These are phyloP conservation scores for Pelargonium exstipulatum DNA, from an alignment of 441 rosid genomes.

Conservation along the genomic window DNA sequence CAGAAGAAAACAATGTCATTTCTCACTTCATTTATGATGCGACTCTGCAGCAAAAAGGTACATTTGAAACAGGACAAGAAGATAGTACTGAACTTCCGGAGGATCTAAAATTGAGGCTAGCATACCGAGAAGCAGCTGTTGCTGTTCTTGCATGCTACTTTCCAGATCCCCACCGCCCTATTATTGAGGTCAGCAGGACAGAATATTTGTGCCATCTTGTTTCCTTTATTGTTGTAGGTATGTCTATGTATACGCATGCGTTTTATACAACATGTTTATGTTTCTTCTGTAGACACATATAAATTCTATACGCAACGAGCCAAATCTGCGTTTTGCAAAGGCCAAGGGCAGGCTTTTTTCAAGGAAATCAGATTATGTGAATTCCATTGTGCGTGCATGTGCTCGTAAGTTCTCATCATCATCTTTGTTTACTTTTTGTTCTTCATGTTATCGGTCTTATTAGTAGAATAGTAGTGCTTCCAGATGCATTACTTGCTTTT, in stretches of 20 bases:
- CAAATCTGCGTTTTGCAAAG: conserved; percentile 62
- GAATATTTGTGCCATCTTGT: conserved; percentile 9
- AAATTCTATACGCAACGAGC: conserved; percentile 64
- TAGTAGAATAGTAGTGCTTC: no score
- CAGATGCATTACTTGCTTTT: no score
- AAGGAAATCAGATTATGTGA: conserved; percentile 74
- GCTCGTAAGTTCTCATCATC: conserved; percentile 58
- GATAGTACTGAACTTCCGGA: conserved; percentile 79
- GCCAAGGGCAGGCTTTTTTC: conserved; percentile 59
- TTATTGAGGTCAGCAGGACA: conserved; percentile 50
- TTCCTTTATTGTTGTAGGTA: conserved; percentile 20
- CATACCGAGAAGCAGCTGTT: conserved; percentile 93
- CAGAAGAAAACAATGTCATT: conserved; percentile 3
- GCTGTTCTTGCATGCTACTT: conserved; percentile 84
- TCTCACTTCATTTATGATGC: conserved; percentile 19
- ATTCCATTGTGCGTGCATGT: conserved; percentile 73
- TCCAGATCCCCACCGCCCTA: conserved; percentile 71
- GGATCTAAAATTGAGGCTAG: conserved; percentile 79
- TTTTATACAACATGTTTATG: conserved; percentile 17
- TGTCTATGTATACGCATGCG: conserved; percentile 15
- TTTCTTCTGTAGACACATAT: conserved; percentile 69
- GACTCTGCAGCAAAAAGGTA: conserved; percentile 82
- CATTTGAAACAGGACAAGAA: conserved; percentile 97
- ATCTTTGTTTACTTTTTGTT: background rate
- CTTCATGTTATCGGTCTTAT: background rate